Percentiles rank a stretch among this genome's conserved stretches.
Conservation (phyloP, 2,329 filamentous ascomycete genomes). For the Ramularia endophylla region DNA sequence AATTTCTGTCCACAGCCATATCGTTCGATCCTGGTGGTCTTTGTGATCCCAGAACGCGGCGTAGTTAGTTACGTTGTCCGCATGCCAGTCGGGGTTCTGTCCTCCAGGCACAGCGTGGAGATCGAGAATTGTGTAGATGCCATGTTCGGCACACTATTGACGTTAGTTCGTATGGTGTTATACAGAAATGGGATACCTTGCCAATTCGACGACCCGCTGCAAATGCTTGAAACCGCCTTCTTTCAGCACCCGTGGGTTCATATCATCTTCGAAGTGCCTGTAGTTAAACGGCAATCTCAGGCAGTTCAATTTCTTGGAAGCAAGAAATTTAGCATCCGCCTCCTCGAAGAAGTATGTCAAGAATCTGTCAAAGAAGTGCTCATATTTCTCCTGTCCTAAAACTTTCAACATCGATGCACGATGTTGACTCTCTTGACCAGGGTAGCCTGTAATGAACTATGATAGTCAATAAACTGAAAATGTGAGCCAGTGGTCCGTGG, state of each 20-base stretch:
- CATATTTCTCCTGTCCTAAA: constrained; percentile 51
- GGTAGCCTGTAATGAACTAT: constrained; percentile 58
- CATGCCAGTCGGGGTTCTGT: constrained; percentile 48
- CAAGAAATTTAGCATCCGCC: constrained; percentile 53
- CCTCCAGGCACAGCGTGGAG: constrained; percentile 46
- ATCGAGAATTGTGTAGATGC: constrained; percentile 48
- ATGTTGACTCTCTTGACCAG: constrained; percentile 53
- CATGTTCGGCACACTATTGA: constrained; percentile 38
- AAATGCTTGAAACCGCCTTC: constrained; percentile 45
- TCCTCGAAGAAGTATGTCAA: constrained; percentile 56
- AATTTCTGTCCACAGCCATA: constrained; percentile 47
- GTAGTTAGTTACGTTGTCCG: constrained; percentile 41
- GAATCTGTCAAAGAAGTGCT: constrained; percentile 56
- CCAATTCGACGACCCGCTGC: constrained; percentile 44
- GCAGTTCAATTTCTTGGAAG: constrained; percentile 52
- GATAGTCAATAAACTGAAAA: too few species aligned
- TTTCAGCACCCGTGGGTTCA: constrained; percentile 46
- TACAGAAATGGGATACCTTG: too few species aligned
- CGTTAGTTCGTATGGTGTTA: too few species aligned
- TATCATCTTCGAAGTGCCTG: constrained; percentile 48
- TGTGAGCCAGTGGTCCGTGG: too few species aligned
- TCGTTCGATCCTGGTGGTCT: constrained; percentile 45
- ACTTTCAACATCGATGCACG: constrained; percentile 49
- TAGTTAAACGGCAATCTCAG: constrained; percentile 58
- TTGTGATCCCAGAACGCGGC: constrained; percentile 48